phyloP scores from a whole-genome alignment of 352 stramenopile species.

The Globisporangium spinosum region DNA sequence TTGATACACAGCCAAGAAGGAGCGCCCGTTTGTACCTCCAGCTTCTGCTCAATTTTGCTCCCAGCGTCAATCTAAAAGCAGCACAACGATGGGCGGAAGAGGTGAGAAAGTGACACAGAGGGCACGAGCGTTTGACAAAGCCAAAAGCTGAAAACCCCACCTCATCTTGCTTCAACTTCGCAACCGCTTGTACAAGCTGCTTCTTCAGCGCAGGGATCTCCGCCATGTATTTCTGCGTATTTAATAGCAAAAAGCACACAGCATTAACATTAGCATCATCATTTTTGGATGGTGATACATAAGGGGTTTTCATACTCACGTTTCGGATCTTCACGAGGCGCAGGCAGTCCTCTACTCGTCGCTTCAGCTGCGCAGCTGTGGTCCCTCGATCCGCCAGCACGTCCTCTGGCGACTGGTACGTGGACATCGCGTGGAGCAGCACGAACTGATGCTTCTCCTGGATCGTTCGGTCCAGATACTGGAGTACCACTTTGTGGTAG shows the following conservation, averaged over 20 bases:
- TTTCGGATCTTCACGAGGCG: slow-evolving; percentile 75
- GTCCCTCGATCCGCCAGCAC: slow-evolving; percentile 50
- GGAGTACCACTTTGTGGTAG: slow-evolving; percentile 61
- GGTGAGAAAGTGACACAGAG: not conserved
- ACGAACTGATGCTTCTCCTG: slow-evolving; percentile 53
- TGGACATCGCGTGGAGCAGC: slow-evolving; percentile 40
- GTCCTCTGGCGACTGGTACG: slow-evolving; percentile 50
- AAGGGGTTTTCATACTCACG: slow-evolving; percentile 32
- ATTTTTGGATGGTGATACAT: not conserved
- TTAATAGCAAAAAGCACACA: not conserved
- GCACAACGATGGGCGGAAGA: not conserved
- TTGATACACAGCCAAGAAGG: not conserved
- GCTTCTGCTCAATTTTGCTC: slow-evolving; percentile 63
- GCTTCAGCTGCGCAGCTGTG: slow-evolving; percentile 40
- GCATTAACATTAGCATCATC: not conserved
- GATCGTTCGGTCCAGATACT: slow-evolving; percentile 59
- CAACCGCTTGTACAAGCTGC: slow-evolving; percentile 46
- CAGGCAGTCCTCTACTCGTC: slow-evolving; percentile 59
- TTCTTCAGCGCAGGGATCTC: slow-evolving; percentile 51
- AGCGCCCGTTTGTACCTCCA: slow-evolving; percentile 44
- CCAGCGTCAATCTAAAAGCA: slow-evolving; percentile 42
- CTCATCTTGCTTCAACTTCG: slow-evolving; percentile 61
- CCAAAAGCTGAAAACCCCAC: slow-evolving; percentile 18
- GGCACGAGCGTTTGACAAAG: not conserved
- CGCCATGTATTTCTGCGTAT: slow-evolving; percentile 57